Conservation (phyloP, 495 filamentous ascomycete genomes). For the Daldinia bambusicola region DNA sequence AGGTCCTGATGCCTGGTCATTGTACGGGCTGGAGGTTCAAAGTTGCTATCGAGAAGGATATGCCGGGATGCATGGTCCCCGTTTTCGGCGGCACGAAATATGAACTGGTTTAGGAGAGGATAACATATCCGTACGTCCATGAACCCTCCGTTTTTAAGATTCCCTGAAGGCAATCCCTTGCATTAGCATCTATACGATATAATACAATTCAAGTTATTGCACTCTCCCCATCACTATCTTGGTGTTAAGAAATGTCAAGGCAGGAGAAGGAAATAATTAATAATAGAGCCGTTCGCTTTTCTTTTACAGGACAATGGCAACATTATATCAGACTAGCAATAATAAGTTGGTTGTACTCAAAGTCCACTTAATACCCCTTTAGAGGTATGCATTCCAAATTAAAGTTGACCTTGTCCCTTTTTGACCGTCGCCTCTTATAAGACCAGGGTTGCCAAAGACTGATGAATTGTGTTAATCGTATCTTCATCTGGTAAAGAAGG, state of each 20-base stretch:
- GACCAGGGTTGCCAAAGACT: not conserved
- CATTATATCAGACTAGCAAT: not conserved
- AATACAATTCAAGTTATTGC: not conserved
- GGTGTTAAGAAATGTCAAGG: not conserved
- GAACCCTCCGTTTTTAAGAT: not conserved
- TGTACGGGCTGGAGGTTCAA: slow-evolving; percentile 72
- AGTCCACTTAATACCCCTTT: not conserved
- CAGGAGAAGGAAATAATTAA: not conserved
- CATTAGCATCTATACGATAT: not conserved
- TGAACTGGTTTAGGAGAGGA: slow-evolving; percentile 48
- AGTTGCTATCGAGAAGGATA: slow-evolving; percentile 66
- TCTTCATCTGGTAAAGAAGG: not conserved
- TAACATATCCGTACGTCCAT: not conserved
- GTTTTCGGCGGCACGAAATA: slow-evolving; percentile 66
- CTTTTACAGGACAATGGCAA: not conserved
- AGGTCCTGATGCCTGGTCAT: slow-evolving; percentile 67
- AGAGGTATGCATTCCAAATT: not conserved
- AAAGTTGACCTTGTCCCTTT: not conserved
- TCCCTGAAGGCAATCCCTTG: not conserved
- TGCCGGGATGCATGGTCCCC: slow-evolving; percentile 66
- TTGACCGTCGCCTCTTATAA: not conserved
- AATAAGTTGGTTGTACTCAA: not conserved
- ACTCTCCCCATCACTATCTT: not conserved
- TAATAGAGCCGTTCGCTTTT: not conserved
- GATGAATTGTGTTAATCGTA: not conserved